phyloP scores from a whole-genome alignment of 345 rosid genomes.

The Draba incana region DNA sequence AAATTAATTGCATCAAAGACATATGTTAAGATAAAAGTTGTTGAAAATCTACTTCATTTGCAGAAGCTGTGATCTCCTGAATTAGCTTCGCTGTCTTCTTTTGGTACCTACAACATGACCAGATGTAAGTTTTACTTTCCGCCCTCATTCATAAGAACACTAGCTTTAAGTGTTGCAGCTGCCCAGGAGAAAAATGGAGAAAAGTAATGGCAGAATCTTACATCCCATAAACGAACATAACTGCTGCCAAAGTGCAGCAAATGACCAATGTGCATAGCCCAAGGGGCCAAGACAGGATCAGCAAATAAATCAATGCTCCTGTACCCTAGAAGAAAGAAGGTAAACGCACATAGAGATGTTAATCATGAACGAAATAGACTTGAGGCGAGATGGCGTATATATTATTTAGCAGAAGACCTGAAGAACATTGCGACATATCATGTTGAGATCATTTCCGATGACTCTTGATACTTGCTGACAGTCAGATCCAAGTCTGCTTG shows the following conservation, averaged over 20 bases:
- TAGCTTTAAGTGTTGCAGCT: slow-evolving; percentile 21
- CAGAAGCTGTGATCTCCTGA: slow-evolving; percentile 90
- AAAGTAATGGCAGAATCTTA: slow-evolving; percentile 48
- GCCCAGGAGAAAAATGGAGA: not conserved
- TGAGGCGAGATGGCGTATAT: slow-evolving; percentile 14
- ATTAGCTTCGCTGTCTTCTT: slow-evolving; percentile 87
- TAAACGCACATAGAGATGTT: slow-evolving; percentile 36
- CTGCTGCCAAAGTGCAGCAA: slow-evolving; percentile 71
- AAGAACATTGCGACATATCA: slow-evolving; percentile 79
- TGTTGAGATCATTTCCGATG: slow-evolving; percentile 89
- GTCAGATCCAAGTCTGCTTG: slow-evolving; percentile 98
- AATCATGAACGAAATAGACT: slow-evolving; percentile 4
- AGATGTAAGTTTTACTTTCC: slow-evolving; percentile 21
- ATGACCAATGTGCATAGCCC: slow-evolving; percentile 76
- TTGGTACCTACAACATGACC: slow-evolving; percentile 71
- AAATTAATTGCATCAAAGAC: slow-evolving; percentile 20
- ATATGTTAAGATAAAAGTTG: slow-evolving; percentile 30
- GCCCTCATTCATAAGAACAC: slow-evolving; percentile 19
- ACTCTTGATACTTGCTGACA: slow-evolving; percentile 98
- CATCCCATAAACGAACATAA: slow-evolving; percentile 83
- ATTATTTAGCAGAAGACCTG: slow-evolving; percentile 59
- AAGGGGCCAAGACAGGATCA: slow-evolving; percentile 82
- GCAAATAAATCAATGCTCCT: slow-evolving; percentile 85
- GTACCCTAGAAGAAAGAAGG: slow-evolving; percentile 64
- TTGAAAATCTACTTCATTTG: slow-evolving; percentile 70